phyloP scores from a whole-genome alignment of 2,329 filamentous ascomycete genomes.

The Talaromyces islandicus region DNA sequence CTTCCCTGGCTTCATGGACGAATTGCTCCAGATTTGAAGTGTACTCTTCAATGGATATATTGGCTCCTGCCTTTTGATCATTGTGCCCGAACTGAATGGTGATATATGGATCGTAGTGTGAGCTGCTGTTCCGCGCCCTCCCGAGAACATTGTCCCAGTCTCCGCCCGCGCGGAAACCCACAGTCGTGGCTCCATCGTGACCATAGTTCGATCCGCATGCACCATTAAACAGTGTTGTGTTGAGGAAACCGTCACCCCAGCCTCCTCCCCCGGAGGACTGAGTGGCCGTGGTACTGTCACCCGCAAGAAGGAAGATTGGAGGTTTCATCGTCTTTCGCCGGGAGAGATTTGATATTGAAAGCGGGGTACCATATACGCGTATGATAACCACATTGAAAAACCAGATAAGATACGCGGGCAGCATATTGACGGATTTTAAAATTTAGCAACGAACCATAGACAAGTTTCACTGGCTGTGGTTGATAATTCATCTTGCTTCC shows the following conservation, averaged over 20 bases:
- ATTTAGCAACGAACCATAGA: not conserved
- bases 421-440: not conserved
- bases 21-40: not conserved
- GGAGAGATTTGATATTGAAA: not conserved
- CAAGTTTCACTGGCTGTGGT: not conserved
- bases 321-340: not conserved
- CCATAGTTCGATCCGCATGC: not conserved
- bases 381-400: not conserved
- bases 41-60: not conserved
- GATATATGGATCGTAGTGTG: not conserved
- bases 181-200: slow-evolving; percentile 1
- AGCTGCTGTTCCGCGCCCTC: not conserved
- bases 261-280: slow-evolving; percentile 3
- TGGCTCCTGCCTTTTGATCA: not conserved
- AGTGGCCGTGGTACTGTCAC: not conserved
- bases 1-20: not conserved
- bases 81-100: slow-evolving; percentile 6
- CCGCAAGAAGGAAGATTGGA: not conserved
- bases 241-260: slow-evolving; percentile 2
- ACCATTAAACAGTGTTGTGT: not conserved
- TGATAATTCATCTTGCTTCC: not conserved
- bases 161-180: not conserved
- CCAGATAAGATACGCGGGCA: not conserved
- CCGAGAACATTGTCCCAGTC: slow-evolving; percentile 1
- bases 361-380: not conserved